Percentiles rank a stretch among this genome's conserved stretches.
Evolutionary conservation across 2,329 filamentous ascomycete genomes (phyloP).

Genomic region (Trichophyton rubrum): DNA sequence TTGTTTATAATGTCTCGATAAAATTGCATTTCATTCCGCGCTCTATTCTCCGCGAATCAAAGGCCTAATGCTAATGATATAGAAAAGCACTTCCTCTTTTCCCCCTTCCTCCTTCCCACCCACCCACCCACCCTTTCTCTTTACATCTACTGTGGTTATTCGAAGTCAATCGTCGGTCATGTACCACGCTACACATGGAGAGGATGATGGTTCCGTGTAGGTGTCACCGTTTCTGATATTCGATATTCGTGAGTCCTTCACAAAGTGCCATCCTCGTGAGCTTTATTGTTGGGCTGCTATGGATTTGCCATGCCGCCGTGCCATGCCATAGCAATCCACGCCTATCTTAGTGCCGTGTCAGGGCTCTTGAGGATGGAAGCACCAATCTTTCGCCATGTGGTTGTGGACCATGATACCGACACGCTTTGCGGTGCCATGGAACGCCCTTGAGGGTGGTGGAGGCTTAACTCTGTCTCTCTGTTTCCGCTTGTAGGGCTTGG

Average conservation of each 20-base stretch:
- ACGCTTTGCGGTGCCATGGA: background rate
- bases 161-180: constrained; percentile 4
- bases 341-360: background rate
- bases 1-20: constrained; percentile 11
- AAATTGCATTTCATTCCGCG: constrained; percentile 7
- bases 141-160: background rate
- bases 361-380: background rate
- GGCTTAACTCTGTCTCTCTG: background rate
- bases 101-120: background rate
- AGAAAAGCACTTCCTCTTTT: background rate
- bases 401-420: background rate
- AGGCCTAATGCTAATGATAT: background rate
- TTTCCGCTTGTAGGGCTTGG: background rate
- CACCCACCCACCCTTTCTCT: background rate
- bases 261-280: constrained; percentile 1
- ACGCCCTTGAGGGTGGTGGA: background rate
- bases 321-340: background rate
- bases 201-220: constrained; percentile 4
- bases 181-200: constrained; percentile 4
- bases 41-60: constrained; percentile 1
- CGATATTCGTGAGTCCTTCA: background rate
- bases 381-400: background rate
- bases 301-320: background rate
- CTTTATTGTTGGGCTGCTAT: background rate
- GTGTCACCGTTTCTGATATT: constrained; percentile 1